These are phyloP conservation scores for Boletus sensibilis DNA, from an alignment of 768 basidiomycete species.

Conservation along the genomic window DNA sequence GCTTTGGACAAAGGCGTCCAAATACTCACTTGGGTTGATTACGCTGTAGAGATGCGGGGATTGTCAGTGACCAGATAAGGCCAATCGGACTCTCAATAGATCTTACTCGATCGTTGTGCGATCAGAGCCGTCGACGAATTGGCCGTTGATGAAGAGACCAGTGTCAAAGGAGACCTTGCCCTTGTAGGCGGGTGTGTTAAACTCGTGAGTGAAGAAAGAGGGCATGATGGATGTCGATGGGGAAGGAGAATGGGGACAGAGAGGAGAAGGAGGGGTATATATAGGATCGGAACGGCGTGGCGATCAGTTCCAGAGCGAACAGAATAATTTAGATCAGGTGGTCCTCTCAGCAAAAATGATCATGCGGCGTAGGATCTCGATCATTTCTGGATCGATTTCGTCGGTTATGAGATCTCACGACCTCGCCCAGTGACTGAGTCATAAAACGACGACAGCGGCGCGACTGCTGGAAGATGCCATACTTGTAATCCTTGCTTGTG, in stretches of 20 bases:
- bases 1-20: neutral
- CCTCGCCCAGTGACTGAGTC: too few relatives aligned
- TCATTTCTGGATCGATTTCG: too few relatives aligned
- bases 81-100: neutral
- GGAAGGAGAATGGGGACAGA: neutral
- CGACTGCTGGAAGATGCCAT: too few relatives aligned
- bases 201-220: conserved; percentile 45
- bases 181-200: conserved; percentile 55
- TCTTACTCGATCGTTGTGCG: conserved; percentile 69
- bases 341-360: neutral
- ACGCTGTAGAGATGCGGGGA: conserved; percentile 39
- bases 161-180: conserved; percentile 57
- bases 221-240: conserved; percentile 36
- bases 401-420: too few relatives aligned
- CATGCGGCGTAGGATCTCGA: too few relatives aligned
- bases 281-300: conserved; percentile 13
- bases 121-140: conserved; percentile 59
- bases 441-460: too few relatives aligned
- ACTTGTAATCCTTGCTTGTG: too few relatives aligned
- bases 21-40: conserved; percentile 50
- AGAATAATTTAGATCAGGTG: neutral
- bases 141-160: conserved; percentile 69
- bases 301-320: too few relatives aligned
- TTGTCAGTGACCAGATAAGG: neutral
- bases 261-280: conserved; percentile 9